Conservation (phyloP, 2,329 filamentous ascomycete species). For the Alternaria sp. region DNA sequence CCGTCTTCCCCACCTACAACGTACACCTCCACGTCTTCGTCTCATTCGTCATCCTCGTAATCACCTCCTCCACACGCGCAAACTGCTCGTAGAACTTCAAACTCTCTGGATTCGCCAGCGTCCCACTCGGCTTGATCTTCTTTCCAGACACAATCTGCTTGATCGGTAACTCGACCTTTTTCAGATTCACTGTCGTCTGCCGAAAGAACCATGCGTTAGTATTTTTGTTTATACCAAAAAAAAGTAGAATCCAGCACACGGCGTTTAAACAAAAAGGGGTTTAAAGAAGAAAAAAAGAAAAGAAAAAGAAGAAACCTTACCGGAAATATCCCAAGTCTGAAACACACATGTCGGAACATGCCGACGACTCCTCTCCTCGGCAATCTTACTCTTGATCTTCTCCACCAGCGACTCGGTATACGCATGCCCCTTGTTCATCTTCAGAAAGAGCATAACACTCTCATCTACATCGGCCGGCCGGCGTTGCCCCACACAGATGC, state of each 20-base stretch:
- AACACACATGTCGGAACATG: conserved; percentile 83
- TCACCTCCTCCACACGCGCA: conserved; percentile 71
- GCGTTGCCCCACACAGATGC: conserved; percentile 81
- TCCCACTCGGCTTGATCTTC: conserved; percentile 77
- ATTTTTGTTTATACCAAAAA: too few species aligned
- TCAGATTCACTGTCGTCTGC: conserved; percentile 82
- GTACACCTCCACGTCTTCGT: conserved; percentile 20
- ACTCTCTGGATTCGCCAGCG: conserved; percentile 77
- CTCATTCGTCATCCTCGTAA: conserved; percentile 35
- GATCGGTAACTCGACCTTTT: conserved; percentile 84
- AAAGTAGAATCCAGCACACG: too few species aligned
- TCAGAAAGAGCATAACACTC: conserved; percentile 66
- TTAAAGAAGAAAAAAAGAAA: neutral
- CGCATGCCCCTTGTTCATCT: conserved; percentile 65
- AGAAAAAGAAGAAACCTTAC: conserved; percentile 59
- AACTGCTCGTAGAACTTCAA: conserved; percentile 83
- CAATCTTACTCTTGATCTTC: conserved; percentile 71
- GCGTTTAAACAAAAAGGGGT: too few species aligned
- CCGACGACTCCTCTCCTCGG: conserved; percentile 70
- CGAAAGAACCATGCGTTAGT: neutral
- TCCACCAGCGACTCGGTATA: conserved; percentile 57
- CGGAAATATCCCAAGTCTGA: conserved; percentile 80
- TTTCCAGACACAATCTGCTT: conserved; percentile 84
- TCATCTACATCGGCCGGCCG: conserved; percentile 67
- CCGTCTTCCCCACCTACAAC: conserved; percentile 1